Evolutionary conservation across 108 stramenopile genomes (phyloP).

Genomic region (Pseudonitzschia delicatissima): DNA sequence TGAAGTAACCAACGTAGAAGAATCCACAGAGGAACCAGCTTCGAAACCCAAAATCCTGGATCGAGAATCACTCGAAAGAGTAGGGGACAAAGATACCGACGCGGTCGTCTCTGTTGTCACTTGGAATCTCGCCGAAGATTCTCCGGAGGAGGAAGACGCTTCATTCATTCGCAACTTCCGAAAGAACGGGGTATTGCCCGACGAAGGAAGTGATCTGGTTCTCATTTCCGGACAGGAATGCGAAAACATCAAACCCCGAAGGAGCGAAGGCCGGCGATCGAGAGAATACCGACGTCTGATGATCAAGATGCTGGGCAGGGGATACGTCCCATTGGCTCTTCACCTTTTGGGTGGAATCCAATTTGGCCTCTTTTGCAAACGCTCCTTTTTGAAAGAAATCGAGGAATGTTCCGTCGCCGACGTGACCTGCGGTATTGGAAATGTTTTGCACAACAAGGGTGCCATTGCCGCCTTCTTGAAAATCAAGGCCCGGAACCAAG

Average conservation of each 20-base stretch:
- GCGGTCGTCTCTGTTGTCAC: slow-evolving; percentile 73
- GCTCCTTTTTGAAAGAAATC: slow-evolving; percentile 64
- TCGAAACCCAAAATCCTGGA: slow-evolving; percentile 4
- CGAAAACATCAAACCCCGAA: slow-evolving; percentile 87
- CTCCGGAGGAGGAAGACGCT: slow-evolving; percentile 77
- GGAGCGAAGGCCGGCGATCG: slow-evolving; percentile 77
- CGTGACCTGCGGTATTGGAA: slow-evolving; percentile 89
- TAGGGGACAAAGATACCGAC: slow-evolving; percentile 50
- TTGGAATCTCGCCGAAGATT: slow-evolving; percentile 84
- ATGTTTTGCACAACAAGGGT: slow-evolving; percentile 91
- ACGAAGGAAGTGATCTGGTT: slow-evolving; percentile 72
- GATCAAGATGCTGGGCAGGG: slow-evolving; percentile 73
- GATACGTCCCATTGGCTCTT: slow-evolving; percentile 80
- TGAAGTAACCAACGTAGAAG: neutral
- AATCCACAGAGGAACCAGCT: neutral
- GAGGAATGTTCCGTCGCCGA: slow-evolving; percentile 72
- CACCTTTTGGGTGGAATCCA: slow-evolving; percentile 89
- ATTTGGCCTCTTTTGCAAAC: slow-evolving; percentile 74
- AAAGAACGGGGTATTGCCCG: slow-evolving; percentile 11
- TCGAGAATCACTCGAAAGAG: slow-evolving; percentile 16
- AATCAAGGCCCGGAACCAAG: slow-evolving; percentile 39
- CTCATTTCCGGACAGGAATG: slow-evolving; percentile 85
- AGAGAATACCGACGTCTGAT: slow-evolving; percentile 72
- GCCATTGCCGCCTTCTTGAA: slow-evolving; percentile 80
- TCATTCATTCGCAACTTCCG: slow-evolving; percentile 72